Evolutionary conservation across 2,329 filamentous ascomycete species (phyloP).

Genomic region (Samsoniella hepiali): DNA sequence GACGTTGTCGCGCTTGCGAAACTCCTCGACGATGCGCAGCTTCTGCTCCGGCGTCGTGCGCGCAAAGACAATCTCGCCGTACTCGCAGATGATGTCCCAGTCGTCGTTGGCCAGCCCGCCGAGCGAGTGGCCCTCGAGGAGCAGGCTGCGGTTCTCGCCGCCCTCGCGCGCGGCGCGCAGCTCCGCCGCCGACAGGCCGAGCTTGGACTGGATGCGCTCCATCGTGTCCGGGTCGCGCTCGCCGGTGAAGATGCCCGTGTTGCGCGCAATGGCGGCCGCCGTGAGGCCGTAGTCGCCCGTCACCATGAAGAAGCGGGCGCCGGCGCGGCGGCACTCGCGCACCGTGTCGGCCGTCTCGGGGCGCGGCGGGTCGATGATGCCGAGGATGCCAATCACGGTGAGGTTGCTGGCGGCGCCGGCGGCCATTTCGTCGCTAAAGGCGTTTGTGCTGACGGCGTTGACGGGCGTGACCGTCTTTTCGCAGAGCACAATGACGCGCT

Average conservation of each 20-base stretch:
- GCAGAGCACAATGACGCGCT: constrained; percentile 43
- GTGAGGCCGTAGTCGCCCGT: constrained; percentile 51
- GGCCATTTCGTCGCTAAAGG: constrained; percentile 48
- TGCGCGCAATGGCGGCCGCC: constrained; percentile 62
- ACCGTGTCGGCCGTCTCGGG: constrained; percentile 42
- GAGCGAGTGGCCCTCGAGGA: constrained; percentile 56
- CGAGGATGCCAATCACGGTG: constrained; percentile 50
- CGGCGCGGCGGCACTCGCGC: constrained; percentile 41
- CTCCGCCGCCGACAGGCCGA: constrained; percentile 18
- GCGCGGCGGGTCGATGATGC: constrained; percentile 46
- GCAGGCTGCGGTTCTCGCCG: constrained; percentile 27
- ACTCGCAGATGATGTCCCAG: constrained; percentile 46
- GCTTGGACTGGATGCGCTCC: constrained; percentile 24
- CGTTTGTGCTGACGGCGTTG: constrained; percentile 38
- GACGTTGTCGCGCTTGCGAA: constrained; percentile 56
- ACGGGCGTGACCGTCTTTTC: constrained; percentile 34
- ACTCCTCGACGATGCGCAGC: constrained; percentile 66
- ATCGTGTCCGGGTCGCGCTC: constrained; percentile 42
- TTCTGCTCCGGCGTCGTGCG: constrained; percentile 68
- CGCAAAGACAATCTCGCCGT: constrained; percentile 63
- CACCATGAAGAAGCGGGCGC: constrained; percentile 47
- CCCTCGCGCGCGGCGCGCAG: constrained; percentile 23
- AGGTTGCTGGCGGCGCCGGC: constrained; percentile 39
- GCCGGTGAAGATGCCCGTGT: constrained; percentile 60
- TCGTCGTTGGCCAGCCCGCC: constrained; percentile 49